Conservation (phyloP, 2,329 filamentous ascomycete genomes). For the Amauroascus niger region DNA sequence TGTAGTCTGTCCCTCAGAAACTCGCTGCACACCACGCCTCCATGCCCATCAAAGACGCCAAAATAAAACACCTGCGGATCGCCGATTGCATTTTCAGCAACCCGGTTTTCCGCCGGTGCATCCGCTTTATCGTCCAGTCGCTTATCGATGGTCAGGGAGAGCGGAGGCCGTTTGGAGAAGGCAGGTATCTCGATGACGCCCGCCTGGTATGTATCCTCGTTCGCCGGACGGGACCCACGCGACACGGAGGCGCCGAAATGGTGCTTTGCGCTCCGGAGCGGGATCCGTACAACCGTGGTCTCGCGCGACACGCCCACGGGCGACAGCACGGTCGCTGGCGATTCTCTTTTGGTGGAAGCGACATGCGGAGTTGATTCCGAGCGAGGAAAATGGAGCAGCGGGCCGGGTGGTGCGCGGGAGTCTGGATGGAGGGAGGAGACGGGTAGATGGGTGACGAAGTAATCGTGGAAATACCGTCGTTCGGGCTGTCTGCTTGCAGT, state of each 20-base stretch:
- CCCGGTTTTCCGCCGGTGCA: slow-evolving; percentile 44
- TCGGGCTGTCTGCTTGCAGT: not conserved
- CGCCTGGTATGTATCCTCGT: slow-evolving; percentile 90
- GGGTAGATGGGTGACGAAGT: slow-evolving; percentile 93
- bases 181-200: slow-evolving; percentile 88
- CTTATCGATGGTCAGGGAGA: slow-evolving; percentile 44
- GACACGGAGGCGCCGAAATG: slow-evolving; percentile 78
- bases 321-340: slow-evolving; percentile 45
- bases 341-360: slow-evolving; percentile 40
- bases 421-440: slow-evolving; percentile 90
- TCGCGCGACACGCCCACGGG: slow-evolving; percentile 57
- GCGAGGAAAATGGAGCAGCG: slow-evolving; percentile 77
- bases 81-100: slow-evolving; percentile 65
- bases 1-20: slow-evolving; percentile 80
- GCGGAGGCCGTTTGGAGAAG: slow-evolving; percentile 74
- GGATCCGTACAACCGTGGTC: slow-evolving; percentile 89
- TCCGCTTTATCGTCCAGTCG: slow-evolving; percentile 7
- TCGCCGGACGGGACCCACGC: slow-evolving; percentile 74
- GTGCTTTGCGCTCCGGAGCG: slow-evolving; percentile 84
- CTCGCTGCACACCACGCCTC: slow-evolving; percentile 75
- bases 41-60: slow-evolving; percentile 91
- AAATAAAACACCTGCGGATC: slow-evolving; percentile 98
- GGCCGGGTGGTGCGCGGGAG: slow-evolving; percentile 52
- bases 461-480: slow-evolving; percentile 69
- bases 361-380: slow-evolving; percentile 73